Conservation (phyloP, 306 rosid species). For the Ceratonia siliqua region DNA sequence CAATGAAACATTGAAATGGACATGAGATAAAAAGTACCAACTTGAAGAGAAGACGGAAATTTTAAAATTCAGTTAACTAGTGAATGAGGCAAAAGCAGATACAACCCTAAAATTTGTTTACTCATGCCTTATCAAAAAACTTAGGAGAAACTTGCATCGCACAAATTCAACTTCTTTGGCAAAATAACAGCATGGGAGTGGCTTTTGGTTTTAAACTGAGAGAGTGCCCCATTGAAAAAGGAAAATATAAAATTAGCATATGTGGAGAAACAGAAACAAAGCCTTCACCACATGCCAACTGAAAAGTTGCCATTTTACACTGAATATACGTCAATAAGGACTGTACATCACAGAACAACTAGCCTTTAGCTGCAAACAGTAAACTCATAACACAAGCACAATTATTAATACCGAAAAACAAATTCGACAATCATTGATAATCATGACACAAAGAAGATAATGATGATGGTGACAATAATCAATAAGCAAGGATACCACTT, state of each 20-base stretch:
- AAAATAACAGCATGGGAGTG: not conserved
- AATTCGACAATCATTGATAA: not conserved
- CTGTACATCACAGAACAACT: not conserved
- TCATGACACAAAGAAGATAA: not conserved
- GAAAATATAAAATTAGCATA: not conserved
- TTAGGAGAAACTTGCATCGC: no score
- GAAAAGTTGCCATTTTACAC: no score
- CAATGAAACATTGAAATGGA: not conserved
- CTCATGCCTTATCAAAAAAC: no score
- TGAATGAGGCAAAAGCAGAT: not conserved
- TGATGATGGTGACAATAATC: not conserved
- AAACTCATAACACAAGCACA: conserved; percentile 24
- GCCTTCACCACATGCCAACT: not conserved
- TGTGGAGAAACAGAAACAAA: not conserved
- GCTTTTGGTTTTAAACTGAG: no score
- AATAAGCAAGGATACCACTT: conserved; percentile 70
- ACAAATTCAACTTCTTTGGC: not conserved
- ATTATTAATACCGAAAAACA: not conserved
- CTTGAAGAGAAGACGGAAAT: not conserved
- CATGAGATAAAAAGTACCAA: not conserved
- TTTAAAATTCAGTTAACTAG: not conserved
- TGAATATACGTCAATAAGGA: no score
- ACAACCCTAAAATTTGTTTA: not conserved
- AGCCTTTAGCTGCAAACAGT: not conserved
- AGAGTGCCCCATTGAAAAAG: no score